Evolutionary conservation across 257 asterid genomes (phyloP), one percentile per base, ranked within the genome.

Genomic region (Coffea canephora): DNA sequence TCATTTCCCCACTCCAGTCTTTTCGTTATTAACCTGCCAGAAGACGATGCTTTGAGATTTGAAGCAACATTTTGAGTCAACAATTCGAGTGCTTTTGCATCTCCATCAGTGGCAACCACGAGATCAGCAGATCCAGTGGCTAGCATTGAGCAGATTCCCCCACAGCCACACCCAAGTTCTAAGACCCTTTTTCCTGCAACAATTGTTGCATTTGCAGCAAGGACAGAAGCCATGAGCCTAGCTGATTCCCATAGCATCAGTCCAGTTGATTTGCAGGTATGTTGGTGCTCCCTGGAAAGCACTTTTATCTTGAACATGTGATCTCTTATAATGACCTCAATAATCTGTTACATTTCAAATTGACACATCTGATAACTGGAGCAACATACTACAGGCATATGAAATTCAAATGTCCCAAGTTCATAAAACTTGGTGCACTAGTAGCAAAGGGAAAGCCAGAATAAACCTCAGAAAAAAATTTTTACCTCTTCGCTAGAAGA

Each of bases 201-300:
- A 25, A 93, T 90, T 14, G 78, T 71, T 14, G 52, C 92, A 79
- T 94, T 91, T 77, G 92, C 83, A 21, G 98, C 94, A 5, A 96
- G 92, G 69, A 93, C 71, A 1, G 91, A 87, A 52, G 97, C 97
- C 98, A 96, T 96, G 71, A 96, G 77, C 79, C 88, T 84, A 45
- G 99, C 97, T 66, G 98, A 92, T 86, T 94, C 99, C 99, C 99
- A 96, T 55, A 96, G 89, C 97, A 96, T 96, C 82, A 94, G 84
- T 77, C 99, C 98, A 13, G 99, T 96, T 72, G 99, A 93, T 75
- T 88, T 77, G 87, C 99, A 96, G 25, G 97, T 96, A 81, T 96
- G 99, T 76, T 96, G 98, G 83, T 88, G 80, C 91, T 96, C 97
- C 84, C 82, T 94, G 0, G 98, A 87, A 36, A 93, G 88, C 64